Percentiles rank a stretch among this genome's conserved stretches.
phyloP scores from a whole-genome alignment of 1,284 basidiomycete genomes.

The Cutaneotrichosporon dermatis region DNA sequence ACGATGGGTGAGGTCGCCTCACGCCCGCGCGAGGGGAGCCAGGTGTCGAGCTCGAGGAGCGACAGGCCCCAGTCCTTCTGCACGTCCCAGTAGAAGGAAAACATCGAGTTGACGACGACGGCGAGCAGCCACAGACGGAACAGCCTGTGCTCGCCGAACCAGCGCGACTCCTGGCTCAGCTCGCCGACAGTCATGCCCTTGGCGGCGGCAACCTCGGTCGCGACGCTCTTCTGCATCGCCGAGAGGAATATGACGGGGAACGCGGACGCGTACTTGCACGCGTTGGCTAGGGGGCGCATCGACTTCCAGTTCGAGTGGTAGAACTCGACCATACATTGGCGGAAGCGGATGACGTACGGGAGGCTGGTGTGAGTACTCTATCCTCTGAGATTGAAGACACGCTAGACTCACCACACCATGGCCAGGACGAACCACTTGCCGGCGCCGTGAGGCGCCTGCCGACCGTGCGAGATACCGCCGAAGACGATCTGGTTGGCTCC shows the following conservation, averaged over 20 bases:
- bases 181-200: constrained; percentile 51
- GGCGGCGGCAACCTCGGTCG: constrained; percentile 56
- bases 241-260: constrained; percentile 97
- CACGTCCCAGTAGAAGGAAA: constrained; percentile 99
- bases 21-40: constrained; percentile 20
- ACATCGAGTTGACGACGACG: constrained; percentile 82
- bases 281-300: constrained; percentile 79
- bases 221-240: constrained; percentile 71
- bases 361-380: constrained; percentile 55
- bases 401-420: constrained; percentile 70
- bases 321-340: constrained; percentile 90
- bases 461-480: constrained; percentile 63
- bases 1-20: neutral
- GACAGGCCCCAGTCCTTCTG: constrained; percentile 96
- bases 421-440: constrained; percentile 70
- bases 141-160: constrained; percentile 70
- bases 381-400: too few species aligned
- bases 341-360: constrained; percentile 84
- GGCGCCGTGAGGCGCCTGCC: constrained; percentile 61
- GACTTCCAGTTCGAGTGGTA: constrained; percentile 62
- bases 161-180: constrained; percentile 51
- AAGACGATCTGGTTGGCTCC: constrained; percentile 68
- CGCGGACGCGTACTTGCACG: constrained; percentile 91
- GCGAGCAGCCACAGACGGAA: constrained; percentile 83
- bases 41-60: constrained; percentile 57